These are phyloP conservation scores for Pelargonium citronellum DNA, from an alignment of 441 rosid genomes.

Conservation along the genomic window DNA sequence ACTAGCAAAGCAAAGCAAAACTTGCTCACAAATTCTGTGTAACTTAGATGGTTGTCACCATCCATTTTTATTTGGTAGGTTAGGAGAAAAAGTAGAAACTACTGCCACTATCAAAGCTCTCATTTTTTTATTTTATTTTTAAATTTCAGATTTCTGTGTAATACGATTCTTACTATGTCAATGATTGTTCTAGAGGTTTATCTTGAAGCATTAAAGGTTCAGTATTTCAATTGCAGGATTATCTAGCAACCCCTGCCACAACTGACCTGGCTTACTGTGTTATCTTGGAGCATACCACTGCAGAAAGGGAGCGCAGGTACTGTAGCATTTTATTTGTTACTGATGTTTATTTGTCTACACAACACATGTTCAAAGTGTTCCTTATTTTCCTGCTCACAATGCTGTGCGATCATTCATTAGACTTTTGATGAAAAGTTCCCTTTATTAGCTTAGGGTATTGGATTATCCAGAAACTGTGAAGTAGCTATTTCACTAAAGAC, in stretches of 20 bases:
- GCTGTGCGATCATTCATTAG: too few species aligned
- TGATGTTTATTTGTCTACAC: not conserved
- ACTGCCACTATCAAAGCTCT: too few species aligned
- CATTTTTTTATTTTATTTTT: too few species aligned
- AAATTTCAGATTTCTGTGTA: not conserved
- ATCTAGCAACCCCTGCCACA: slow-evolving; percentile 70
- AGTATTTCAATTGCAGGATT: slow-evolving; percentile 56
- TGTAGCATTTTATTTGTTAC: slow-evolving; percentile 10
- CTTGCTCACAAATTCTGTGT: not conserved
- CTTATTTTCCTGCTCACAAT: too few species aligned
- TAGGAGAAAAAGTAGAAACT: too few species aligned
- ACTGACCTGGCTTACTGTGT: slow-evolving; percentile 80
- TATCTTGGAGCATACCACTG: slow-evolving; percentile 83
- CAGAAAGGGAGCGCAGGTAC: slow-evolving; percentile 99
- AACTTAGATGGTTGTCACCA: not conserved
- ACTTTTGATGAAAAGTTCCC: not conserved
- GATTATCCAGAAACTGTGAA: too few species aligned
- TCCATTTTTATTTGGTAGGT: not conserved
- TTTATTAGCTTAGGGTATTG: too few species aligned
- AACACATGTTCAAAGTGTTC: too few species aligned
- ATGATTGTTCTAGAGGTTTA: slow-evolving; percentile 1
- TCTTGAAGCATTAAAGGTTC: slow-evolving; percentile 17
- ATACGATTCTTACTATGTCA: not conserved
- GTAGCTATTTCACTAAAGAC: too few species aligned
- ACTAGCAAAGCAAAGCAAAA: not conserved